Evolutionary conservation across 2,329 filamentous ascomycete species (phyloP).

Genomic region (Cadophora gregata): DNA sequence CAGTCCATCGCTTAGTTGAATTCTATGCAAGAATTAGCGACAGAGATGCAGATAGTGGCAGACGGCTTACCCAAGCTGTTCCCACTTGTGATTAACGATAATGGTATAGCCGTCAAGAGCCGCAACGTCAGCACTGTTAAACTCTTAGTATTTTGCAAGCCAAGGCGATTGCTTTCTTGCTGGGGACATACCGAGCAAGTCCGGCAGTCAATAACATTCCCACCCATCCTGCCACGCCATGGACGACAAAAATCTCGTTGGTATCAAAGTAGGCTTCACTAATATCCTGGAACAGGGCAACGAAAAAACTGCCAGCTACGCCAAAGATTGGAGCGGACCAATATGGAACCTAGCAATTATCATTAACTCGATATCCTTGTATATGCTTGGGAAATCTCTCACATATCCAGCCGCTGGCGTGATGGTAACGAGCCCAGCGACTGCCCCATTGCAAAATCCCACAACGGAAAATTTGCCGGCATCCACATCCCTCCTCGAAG

Average conservation of each 20-base stretch:
- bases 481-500: slow-evolving; percentile 11
- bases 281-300: slow-evolving; percentile 15
- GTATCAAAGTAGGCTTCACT: slow-evolving; percentile 15
- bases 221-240: slow-evolving; percentile 18
- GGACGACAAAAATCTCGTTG: slow-evolving; percentile 20
- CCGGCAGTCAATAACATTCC: slow-evolving; percentile 21
- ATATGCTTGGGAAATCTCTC: slow-evolving; percentile 47
- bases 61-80: slow-evolving; percentile 18
- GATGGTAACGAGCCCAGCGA: slow-evolving; percentile 86
- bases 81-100: slow-evolving; percentile 16
- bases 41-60: not conserved
- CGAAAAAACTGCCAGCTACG: slow-evolving; percentile 19
- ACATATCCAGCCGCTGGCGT: slow-evolving; percentile 87
- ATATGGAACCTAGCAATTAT: slow-evolving; percentile 13
- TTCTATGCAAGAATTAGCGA: not conserved
- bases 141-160: not conserved
- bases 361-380: not conserved
- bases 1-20: slow-evolving; percentile 19
- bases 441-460: slow-evolving; percentile 83
- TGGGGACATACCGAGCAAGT: slow-evolving; percentile 13
- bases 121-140: slow-evolving; percentile 16
- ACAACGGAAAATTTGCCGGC: slow-evolving; percentile 18
- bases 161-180: too few relatives aligned
- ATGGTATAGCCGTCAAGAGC: slow-evolving; percentile 17
- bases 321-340: slow-evolving; percentile 22